phyloP scores from a whole-genome alignment of 2,329 filamentous ascomycete species.

The Penicillium verrucosum region DNA sequence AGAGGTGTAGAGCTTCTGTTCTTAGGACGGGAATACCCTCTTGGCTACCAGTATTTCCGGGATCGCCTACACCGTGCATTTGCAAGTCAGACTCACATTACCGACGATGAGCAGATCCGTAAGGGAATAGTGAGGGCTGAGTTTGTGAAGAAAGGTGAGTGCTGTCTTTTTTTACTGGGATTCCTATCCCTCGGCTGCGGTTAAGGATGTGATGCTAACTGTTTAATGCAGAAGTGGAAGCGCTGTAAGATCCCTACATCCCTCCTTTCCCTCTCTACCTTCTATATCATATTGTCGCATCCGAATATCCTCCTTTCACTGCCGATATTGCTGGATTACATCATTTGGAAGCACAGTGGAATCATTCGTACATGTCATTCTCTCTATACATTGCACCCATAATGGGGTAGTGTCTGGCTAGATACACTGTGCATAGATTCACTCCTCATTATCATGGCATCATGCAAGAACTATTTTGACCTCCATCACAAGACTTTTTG shows the following conservation, averaged over 20 bases:
- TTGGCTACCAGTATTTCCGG: slow-evolving; percentile 79
- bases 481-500: slow-evolving; percentile 3
- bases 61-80: slow-evolving; percentile 82
- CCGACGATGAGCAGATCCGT: slow-evolving; percentile 70
- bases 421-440: slow-evolving; percentile 11
- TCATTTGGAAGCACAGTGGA: neutral
- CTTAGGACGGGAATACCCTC: slow-evolving; percentile 80
- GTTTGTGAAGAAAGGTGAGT: slow-evolving; percentile 82
- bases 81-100: slow-evolving; percentile 66
- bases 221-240: slow-evolving; percentile 71
- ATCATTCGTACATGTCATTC: slow-evolving; percentile 15
- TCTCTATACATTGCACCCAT: slow-evolving; percentile 19
- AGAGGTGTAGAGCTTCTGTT: slow-evolving; percentile 68
- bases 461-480: slow-evolving; percentile 16
- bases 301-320: neutral
- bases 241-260: slow-evolving; percentile 61
- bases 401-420: slow-evolving; percentile 19
- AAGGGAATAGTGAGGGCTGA: slow-evolving; percentile 73
- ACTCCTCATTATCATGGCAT: slow-evolving; percentile 23
- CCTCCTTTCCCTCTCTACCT: neutral
- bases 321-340: neutral
- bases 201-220: slow-evolving; percentile 1
- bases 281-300: neutral
- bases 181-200: neutral
- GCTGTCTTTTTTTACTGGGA: neutral